Conservation (phyloP, 176 grass and related monocot species). For the Carex littledalei region DNA sequence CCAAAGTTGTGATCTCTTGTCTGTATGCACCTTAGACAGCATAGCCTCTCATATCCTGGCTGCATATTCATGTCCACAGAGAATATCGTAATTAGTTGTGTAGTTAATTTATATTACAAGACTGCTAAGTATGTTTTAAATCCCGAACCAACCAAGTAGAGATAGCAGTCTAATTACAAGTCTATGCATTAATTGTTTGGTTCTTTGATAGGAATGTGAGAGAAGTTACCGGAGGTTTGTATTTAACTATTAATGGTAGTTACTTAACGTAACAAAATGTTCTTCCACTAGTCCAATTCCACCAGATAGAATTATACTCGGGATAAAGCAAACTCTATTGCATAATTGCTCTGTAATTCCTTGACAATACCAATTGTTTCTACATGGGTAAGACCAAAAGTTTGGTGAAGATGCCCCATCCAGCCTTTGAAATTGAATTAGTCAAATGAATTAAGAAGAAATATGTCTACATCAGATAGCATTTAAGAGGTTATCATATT, state of each 20-base stretch:
- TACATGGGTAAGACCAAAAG: slow-evolving; percentile 2
- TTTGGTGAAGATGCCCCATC: background rate
- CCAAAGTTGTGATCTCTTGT: slow-evolving; percentile 47
- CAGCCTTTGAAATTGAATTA: background rate
- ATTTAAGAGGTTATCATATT: background rate
- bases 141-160: background rate
- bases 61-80: background rate
- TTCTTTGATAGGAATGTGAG: background rate
- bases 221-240: background rate
- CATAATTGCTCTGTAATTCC: background rate
- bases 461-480: background rate
- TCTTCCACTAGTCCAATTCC: background rate
- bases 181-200: background rate
- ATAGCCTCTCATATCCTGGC: slow-evolving; percentile 40
- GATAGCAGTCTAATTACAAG: background rate
- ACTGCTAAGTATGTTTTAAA: background rate
- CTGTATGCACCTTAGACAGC: slow-evolving; percentile 47
- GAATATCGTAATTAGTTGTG: background rate
- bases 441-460: background rate
- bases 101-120: background rate
- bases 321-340: background rate
- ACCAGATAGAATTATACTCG: background rate
- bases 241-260: slow-evolving; percentile 3
- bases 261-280: background rate
- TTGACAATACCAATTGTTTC: background rate